Base-by-base conservation (phyloP, 1,284 basidiomycete species). In the Trichosporon inkin region DNA sequence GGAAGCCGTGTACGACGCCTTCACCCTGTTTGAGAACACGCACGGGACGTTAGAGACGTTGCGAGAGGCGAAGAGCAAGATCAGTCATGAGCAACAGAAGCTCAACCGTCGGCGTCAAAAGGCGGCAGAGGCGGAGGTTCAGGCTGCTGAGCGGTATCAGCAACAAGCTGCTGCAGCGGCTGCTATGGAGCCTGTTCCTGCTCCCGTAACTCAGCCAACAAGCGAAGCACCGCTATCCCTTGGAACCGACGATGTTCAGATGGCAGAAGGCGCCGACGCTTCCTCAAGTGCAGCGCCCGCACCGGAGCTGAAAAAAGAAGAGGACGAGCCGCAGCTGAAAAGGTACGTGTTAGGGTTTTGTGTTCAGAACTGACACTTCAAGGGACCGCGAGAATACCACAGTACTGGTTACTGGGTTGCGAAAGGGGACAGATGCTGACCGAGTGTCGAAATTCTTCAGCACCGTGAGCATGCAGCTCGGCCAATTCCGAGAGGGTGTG, bases 351-450 rank as follows among this genome's bases (percentile, higher is more conserved):
- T 38, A 17, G 38, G 41, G 3, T 40, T 40, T 47, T 53, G 28
- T 28, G 57, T 3, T 20, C 38, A 34, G 13, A 24, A 10, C 57
- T 56, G 24, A 32, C 60, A 61, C 7, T 8, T 1, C 20, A 67
- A 93, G 95, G 62, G 96, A 99, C 78, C 90, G 96, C 54, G 96
- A 99, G 80, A 90, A 98, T 69, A 86, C 86, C 38, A 96, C 93
- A 0, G 88, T 98, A 1, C 88, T 98, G 55, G 88, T 97, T 6
- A 84, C 86, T 0, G 85, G 88, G 32, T 79, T 97, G 8, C 84
- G 86, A 0, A 56, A 75, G 5, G 81, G 81, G 22, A 81, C 83
- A 6, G 81, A 81, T 0, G 85, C 90, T 55, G 82, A 83, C 1
- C 88, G 90, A 14, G 73, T 98, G n/a, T 79, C 73, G 14, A 72